Conservation (phyloP, 2,329 filamentous ascomycete species). For the Tolypocladium tropicale region DNA sequence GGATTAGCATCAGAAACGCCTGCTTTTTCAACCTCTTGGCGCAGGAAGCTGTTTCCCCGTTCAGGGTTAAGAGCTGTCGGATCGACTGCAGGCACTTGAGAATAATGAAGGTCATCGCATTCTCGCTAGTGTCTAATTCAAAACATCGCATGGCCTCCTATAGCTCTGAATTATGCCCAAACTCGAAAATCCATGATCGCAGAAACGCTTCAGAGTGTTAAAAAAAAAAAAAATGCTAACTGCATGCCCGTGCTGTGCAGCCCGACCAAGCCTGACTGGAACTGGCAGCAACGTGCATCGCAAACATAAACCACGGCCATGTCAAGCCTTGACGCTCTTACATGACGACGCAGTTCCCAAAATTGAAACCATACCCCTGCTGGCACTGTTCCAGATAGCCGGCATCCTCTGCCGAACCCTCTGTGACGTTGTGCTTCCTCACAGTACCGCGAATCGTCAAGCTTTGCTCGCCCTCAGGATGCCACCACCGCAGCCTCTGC, state of each 20-base stretch:
- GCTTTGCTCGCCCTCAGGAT: constrained; percentile 72
- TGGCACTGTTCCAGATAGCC: constrained; percentile 68
- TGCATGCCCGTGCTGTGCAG: no score
- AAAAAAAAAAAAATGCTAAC: no score
- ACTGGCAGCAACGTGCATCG: background rate
- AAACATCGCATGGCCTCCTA: background rate
- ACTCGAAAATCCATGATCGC: background rate
- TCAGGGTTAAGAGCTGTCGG: no score
- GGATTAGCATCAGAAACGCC: no score
- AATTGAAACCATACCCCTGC: constrained; percentile 32
- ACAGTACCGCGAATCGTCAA: constrained; percentile 67
- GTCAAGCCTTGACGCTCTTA: constrained; percentile 12
- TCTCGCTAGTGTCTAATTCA: background rate
- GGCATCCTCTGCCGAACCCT: constrained; percentile 57
- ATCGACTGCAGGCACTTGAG: no score
- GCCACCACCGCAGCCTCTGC: constrained; percentile 87
- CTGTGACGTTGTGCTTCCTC: constrained; percentile 46
- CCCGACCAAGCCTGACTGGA: background rate
- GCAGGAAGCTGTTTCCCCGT: no score
- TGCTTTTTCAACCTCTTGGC: no score
- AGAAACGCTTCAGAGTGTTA: background rate
- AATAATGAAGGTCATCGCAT: no score
- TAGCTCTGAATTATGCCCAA: background rate
- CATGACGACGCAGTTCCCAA: constrained; percentile 43
- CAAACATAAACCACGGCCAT: background rate